Base-by-base conservation (phyloP, 805 yeast genomes). In the Lipomyces oligophaga region DNA sequence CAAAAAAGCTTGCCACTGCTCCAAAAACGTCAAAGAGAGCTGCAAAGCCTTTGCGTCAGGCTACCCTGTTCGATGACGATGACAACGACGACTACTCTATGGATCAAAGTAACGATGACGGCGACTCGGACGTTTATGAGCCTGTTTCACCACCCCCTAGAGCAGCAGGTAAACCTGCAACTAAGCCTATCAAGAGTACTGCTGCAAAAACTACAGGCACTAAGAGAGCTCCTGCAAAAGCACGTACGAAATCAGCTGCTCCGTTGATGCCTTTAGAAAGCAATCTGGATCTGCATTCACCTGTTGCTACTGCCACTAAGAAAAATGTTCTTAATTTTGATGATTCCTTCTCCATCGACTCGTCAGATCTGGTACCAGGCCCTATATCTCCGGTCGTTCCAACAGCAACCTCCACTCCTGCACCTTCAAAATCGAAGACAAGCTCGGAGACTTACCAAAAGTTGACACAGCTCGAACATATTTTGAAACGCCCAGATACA, bases 401-500 rank as follows among this genome's bases (percentile, higher is more conserved):
- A 10, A 7, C 21, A 11, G 38, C 13, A 26, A 5, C 22, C 7
- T 11, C n/a, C 15, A 37, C 41, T 25, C 4, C 43, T 8, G 28
- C 33, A 4, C n/a, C 49, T 16, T 16, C 38, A 18, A 53, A 45
- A 35, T 20, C 43, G 27, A 75, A 74, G 56, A 61, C 70, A 45
- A 76, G 80, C 52, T 68, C 81, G 45, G 84, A 83, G 43, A 88
- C 85, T 60, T 93, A 93, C 69, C 97, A 90, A 67, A 86, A 85
- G 38, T 45, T 45, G 38, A 82, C 96, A 2, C 99, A 90, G 67
- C 74, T 93, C 60, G 97, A 93, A 63, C 99, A 93, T 73, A 90
- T 93, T 47, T 73, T 93, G 61, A 88, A 88, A 66, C 82, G 99
- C 67, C 99, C 99, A 0, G 99, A 93, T 66, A 90, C 98, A 2